Base-by-base conservation (phyloP, 2,329 filamentous ascomycete genomes). In the Neospermospora avenae region DNA sequence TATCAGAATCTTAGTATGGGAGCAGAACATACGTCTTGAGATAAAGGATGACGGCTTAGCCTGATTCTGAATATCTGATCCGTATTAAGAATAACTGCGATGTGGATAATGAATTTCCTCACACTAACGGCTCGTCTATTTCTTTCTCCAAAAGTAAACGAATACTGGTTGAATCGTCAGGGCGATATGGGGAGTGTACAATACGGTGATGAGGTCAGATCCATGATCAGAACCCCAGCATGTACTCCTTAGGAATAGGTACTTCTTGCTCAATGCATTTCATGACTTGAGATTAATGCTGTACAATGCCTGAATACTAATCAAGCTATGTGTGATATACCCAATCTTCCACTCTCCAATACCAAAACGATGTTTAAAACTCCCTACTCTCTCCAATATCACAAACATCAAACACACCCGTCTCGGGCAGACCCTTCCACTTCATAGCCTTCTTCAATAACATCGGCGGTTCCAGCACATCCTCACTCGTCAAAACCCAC, bases 301-400 rank as follows among this genome's bases (percentile, higher is more conserved):
- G 4, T 44, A 51, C 46, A 57, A 48, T 57, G 45, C 20, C 41
- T 49, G 46, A 18, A 34, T n/a, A 49, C 20, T n/a, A n/a, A n/a
- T n/a, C 46, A 34, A 49, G 46, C 28, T 20, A n/a, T 34, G 6
- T 35, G 25, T 46, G 51, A 11, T 54, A 54, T 31, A 5, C 28
- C 28, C 7, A 31, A 44, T 39, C 13, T n/a, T 41, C 14, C 10
- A 13, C 24, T n/a, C n/a, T 18, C 37, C 28, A 18, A 18, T 20
- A 11, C 13, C 22, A 31, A 31, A 6, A 10, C 28, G 5, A 5
- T 31, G 5, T n/a, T 79, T 69, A 87, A 74, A 91, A 95, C 71
- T 91, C 89, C 61, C 85, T 82, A 67, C 87, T 93, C 77, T 93
- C 91, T 0, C 91, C 91, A 77, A 97, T 90, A 67, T 90, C 86